Conservation (phyloP, 2,329 filamentous ascomycete genomes). For the Ascocoryne sarcoides region DNA sequence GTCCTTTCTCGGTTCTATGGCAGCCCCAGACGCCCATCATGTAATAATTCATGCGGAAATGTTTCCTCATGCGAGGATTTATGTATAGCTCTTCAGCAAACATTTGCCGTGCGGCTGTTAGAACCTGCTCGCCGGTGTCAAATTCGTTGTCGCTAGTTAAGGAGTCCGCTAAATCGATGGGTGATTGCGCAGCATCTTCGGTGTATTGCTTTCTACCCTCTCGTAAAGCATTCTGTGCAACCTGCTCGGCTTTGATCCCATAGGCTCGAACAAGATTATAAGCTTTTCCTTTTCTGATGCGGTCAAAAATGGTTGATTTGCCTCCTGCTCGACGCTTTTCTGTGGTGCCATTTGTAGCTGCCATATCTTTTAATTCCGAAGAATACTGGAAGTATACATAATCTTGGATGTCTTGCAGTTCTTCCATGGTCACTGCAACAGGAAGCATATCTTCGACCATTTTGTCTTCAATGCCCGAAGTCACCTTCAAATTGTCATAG, state of each 20-base stretch:
- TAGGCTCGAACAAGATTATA: constrained; percentile 81
- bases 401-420: constrained; percentile 92
- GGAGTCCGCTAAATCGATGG: constrained; percentile 79
- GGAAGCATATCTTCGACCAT: constrained; percentile 78
- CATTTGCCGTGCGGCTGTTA: constrained; percentile 74
- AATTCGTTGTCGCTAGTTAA: constrained; percentile 65
- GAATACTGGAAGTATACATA: constrained; percentile 94
- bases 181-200: constrained; percentile 72
- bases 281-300: constrained; percentile 69
- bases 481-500: constrained; percentile 61
- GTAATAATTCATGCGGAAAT: constrained; percentile 77
- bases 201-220: constrained; percentile 72
- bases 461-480: constrained; percentile 55
- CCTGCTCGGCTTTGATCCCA: constrained; percentile 78
- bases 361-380: constrained; percentile 71
- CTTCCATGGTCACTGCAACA: constrained; percentile 78
- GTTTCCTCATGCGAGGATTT: constrained; percentile 82
- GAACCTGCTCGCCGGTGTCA: constrained; percentile 63
- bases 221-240: constrained; percentile 78
- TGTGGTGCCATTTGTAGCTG: constrained; percentile 52
- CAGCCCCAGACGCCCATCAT: constrained; percentile 78
- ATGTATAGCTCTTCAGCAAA: constrained; percentile 84
- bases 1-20: constrained; percentile 83
- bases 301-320: constrained; percentile 72
- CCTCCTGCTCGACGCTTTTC: constrained; percentile 71